Evolutionary conservation across 2,329 filamentous ascomycete genomes (phyloP).

Genomic region (Fusarium heterosporum): DNA sequence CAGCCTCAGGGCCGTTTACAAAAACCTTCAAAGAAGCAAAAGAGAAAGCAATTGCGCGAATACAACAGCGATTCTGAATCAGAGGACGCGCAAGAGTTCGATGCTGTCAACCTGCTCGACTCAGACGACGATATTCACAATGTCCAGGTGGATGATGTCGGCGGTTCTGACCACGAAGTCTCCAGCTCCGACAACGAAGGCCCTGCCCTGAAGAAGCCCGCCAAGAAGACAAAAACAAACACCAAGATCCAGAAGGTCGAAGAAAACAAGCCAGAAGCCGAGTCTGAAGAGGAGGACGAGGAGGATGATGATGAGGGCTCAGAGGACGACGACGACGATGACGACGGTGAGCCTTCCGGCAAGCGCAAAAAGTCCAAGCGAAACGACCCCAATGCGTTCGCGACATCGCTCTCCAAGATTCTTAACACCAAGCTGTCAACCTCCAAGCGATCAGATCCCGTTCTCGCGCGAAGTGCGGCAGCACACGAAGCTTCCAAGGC

Average conservation of each 20-base stretch:
- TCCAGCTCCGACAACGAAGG: conserved; percentile 55
- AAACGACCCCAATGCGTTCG: conserved; percentile 91
- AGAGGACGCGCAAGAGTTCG: conserved; percentile 58
- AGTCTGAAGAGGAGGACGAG: conserved; percentile 40
- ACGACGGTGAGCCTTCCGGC: conserved; percentile 51
- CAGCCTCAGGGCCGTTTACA: conserved; percentile 48
- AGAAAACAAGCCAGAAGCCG: conserved; percentile 39
- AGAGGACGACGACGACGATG: conserved; percentile 56
- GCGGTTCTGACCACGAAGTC: conserved; percentile 52
- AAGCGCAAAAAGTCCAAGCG: conserved; percentile 76
- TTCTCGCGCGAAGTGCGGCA: conserved; percentile 84
- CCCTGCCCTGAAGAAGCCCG: conserved; percentile 46
- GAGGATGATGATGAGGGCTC: conserved; percentile 45
- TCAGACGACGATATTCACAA: conserved; percentile 69
- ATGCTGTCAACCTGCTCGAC: conserved; percentile 66
- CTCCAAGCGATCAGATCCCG: conserved; percentile 85
- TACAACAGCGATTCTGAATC: conserved; percentile 67
- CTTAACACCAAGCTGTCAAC: conserved; percentile 87
- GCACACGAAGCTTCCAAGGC: conserved; percentile 79
- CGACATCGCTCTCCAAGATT: conserved; percentile 93
- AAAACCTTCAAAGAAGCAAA: conserved; percentile 66
- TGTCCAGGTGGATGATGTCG: conserved; percentile 63
- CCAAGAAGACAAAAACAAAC: conserved; percentile 48
- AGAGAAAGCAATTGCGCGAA: conserved; percentile 57
- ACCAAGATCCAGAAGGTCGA: conserved; percentile 44